Percentiles rank a stretch among this genome's conserved stretches.
These are phyloP conservation scores for Paraconiothyrium sp. DNA, from an alignment of 2,329 filamentous ascomycete species.

Conservation along the genomic window DNA sequence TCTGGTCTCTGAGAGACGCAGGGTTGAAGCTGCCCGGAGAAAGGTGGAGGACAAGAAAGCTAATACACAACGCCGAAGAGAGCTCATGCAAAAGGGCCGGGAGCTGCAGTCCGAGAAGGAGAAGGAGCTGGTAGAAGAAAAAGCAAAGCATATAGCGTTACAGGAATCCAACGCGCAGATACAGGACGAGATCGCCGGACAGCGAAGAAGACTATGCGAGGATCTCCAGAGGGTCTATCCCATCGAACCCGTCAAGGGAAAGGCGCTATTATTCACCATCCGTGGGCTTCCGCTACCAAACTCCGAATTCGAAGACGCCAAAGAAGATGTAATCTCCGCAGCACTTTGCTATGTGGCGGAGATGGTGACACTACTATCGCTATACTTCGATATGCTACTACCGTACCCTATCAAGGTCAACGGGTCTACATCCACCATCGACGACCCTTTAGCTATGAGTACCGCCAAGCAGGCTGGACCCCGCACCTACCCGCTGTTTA, in stretches of 20 bases:
- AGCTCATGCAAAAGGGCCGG: slow-evolving; percentile 73
- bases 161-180: slow-evolving; percentile 65
- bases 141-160: slow-evolving; percentile 58
- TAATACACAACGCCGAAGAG: slow-evolving; percentile 71
- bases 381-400: slow-evolving; percentile 80
- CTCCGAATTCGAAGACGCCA: slow-evolving; percentile 75
- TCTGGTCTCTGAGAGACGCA: slow-evolving; percentile 71
- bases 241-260: slow-evolving; percentile 72
- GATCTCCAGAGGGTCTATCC: slow-evolving; percentile 82
- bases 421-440: slow-evolving; percentile 78
- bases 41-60: slow-evolving; percentile 73
- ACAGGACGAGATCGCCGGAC: slow-evolving; percentile 77
- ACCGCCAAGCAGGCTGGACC: slow-evolving; percentile 49
- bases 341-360: slow-evolving; percentile 83
- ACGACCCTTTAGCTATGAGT: slow-evolving; percentile 71
- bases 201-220: slow-evolving; percentile 86
- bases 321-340: slow-evolving; percentile 79
- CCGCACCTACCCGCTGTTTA: slow-evolving; percentile 77
- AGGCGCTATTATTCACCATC: slow-evolving; percentile 83
- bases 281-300: slow-evolving; percentile 82
- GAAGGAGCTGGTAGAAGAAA: slow-evolving; percentile 67
- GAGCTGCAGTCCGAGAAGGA: slow-evolving; percentile 67
- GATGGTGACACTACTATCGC: slow-evolving; percentile 77
- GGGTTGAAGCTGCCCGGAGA: slow-evolving; percentile 69
- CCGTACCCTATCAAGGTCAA: slow-evolving; percentile 80